Percentiles rank a stretch among this genome's conserved stretches.
phyloP scores from a whole-genome alignment of 345 rosid genomes.

The Eucalyptus pauciflora region DNA sequence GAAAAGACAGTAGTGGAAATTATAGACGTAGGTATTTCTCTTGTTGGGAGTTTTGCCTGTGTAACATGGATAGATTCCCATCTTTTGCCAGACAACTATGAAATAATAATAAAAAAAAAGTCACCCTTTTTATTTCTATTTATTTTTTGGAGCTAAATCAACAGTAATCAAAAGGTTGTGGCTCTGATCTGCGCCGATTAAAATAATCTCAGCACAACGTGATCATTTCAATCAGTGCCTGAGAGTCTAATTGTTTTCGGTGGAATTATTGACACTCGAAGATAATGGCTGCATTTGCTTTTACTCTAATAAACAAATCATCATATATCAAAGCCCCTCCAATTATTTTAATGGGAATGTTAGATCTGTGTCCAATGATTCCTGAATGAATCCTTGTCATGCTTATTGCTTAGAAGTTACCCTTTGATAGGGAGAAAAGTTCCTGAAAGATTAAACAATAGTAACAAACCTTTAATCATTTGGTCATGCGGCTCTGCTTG shows the following conservation, averaged over 20 bases:
- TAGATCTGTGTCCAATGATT: conserved; percentile 6
- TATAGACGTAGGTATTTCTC: background rate
- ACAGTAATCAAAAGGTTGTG: background rate
- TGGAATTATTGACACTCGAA: background rate
- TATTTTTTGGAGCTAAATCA: background rate
- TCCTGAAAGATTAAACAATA: background rate
- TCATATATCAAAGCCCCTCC: background rate
- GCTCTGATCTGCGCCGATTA: background rate
- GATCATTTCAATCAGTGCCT: background rate
- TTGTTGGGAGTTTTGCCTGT: background rate
- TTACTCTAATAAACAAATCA: background rate
- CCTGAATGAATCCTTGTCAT: conserved; percentile 22
- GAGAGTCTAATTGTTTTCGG: background rate
- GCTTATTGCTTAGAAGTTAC: conserved; percentile 43
- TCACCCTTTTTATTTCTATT: background rate
- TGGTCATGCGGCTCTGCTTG: background rate
- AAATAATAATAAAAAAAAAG: background rate
- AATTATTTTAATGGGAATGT: background rate
- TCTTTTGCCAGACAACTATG: background rate
- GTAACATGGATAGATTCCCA: background rate
- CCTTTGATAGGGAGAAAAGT: background rate
- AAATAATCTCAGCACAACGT: background rate
- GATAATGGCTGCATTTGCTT: background rate
- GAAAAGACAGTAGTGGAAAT: background rate
- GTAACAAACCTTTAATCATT: background rate